Evolutionary conservation across 2,329 filamentous ascomycete genomes (phyloP), one percentile per base, ranked within the genome.

Genomic region (Aspergillus thermomutatus): DNA sequence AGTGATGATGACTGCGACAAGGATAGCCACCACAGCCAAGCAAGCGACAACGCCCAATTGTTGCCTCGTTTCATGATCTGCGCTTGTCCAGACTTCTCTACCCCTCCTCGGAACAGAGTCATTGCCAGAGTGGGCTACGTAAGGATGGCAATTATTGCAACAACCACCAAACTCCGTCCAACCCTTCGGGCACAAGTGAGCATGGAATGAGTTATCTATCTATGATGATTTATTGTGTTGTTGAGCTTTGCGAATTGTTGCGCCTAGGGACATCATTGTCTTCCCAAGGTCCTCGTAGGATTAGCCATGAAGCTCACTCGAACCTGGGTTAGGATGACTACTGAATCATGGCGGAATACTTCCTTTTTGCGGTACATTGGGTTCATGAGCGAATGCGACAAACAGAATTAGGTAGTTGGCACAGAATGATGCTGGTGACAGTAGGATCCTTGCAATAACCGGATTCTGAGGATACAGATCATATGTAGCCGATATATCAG

Each of bases 1-100:
- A 43, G 40, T 43, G 40, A 19, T 10, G 40, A 41, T 41, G 40
- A n/a, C n/a, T n/a, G 40, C 40, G n/a, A 41, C 40, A 21, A 41
- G 40, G 43, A 8, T 46, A 26, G 23, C 25, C 26, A 37, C 14
- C 31, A 37, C 17, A 54, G 54, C 53, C 53, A 58, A 60, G 55
- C 51, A 54, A 54, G 62, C 54, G 60, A 61, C 63, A 47, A 49
- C 59, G 54, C 58, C 61, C 60, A 64, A 66, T 65, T 64, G 59
- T 51, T 63, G 58, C 53, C 56, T 64, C 59, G 61, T 66, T 66
- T 65, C 58, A 62, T 65, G 62, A 66, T 67, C 65, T 65, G 61
- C 64, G 63, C 61, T 56, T 63, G 64, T 66, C 64, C 60, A 64
- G 64, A 64, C 62, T 64, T 52, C 54, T 53, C 53, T 66, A 66